phyloP scores from a whole-genome alignment of 768 basidiomycete species.

The Russula virescens region DNA sequence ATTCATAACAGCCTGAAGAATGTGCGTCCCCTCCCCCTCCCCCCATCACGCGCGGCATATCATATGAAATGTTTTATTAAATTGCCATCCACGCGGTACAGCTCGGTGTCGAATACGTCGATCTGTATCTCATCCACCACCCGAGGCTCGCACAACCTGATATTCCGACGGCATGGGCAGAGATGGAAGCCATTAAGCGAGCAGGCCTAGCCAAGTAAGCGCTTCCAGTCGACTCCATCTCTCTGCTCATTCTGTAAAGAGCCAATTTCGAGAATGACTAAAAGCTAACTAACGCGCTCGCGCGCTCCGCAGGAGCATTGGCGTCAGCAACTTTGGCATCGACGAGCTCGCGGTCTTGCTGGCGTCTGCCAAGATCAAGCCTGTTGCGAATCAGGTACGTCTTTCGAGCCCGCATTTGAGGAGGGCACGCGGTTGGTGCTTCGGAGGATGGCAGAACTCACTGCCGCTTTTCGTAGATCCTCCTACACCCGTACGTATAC shows the following conservation, averaged over 20 bases:
- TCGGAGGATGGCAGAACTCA: not conserved
- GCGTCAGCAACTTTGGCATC: constrained; percentile 63
- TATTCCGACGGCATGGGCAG: constrained; percentile 55
- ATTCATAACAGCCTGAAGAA: constrained; percentile 52
- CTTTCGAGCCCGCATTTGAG: not conserved
- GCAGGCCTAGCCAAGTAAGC: constrained; percentile 53
- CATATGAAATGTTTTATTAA: not conserved
- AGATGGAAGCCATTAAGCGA: constrained; percentile 54
- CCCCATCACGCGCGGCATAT: too few relatives aligned
- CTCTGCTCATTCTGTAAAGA: too few relatives aligned
- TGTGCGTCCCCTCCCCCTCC: constrained; percentile 32
- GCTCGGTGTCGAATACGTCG: constrained; percentile 61
- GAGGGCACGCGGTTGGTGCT: too few relatives aligned
- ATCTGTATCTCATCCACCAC: constrained; percentile 65
- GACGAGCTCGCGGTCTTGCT: constrained; percentile 50
- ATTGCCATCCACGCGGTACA: constrained; percentile 27
- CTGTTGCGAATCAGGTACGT: constrained; percentile 60
- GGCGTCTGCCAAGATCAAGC: constrained; percentile 54
- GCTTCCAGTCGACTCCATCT: too few relatives aligned
- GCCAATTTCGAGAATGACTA: too few relatives aligned
- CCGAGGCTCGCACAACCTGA: constrained; percentile 51
- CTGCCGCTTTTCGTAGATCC: constrained; percentile 41
- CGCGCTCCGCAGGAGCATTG: constrained; percentile 50
- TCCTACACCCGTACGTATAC: constrained; percentile 67
- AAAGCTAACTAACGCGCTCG: not conserved